Conservation (phyloP, 1,284 basidiomycete species). For the Moniliella sp. region DNA sequence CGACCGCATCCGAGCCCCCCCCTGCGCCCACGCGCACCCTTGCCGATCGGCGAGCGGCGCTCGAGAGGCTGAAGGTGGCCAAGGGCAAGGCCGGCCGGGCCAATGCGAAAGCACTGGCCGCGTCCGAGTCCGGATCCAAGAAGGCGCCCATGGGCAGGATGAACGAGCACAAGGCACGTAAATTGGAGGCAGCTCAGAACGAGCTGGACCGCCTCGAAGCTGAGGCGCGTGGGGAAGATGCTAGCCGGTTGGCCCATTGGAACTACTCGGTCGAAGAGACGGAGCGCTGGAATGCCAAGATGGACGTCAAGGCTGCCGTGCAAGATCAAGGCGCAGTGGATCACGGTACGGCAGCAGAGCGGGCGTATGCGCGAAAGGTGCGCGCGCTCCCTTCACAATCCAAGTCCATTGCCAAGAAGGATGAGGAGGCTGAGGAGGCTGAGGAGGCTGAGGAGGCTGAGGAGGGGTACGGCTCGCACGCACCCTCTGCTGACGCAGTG, state of each 20-base stretch:
- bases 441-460: no score
- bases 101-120: no score
- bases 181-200: constrained; percentile 48
- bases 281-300: constrained; percentile 75
- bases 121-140: no score
- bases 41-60: no score
- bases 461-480: constrained; percentile 66
- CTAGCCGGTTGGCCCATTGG: constrained; percentile 63
- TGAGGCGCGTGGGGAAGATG: constrained; percentile 54
- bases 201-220: constrained; percentile 66
- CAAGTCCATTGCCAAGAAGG: constrained; percentile 45
- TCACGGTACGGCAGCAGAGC: constrained; percentile 57
- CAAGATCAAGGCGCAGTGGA: constrained; percentile 62
- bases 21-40: no score
- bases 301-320: constrained; percentile 49
- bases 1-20: no score
- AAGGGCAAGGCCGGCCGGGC: no score
- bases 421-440: background rate
- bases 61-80: no score
- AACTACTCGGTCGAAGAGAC: constrained; percentile 83
- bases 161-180: constrained; percentile 37
- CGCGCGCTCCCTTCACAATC: constrained; percentile 67
- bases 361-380: constrained; percentile 73
- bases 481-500: constrained; percentile 77
- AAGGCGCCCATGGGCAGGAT: constrained; percentile 57